Evolutionary conservation across 495 filamentous ascomycete species (phyloP).

Genomic region (Hypoxylon lienhwacheense): DNA sequence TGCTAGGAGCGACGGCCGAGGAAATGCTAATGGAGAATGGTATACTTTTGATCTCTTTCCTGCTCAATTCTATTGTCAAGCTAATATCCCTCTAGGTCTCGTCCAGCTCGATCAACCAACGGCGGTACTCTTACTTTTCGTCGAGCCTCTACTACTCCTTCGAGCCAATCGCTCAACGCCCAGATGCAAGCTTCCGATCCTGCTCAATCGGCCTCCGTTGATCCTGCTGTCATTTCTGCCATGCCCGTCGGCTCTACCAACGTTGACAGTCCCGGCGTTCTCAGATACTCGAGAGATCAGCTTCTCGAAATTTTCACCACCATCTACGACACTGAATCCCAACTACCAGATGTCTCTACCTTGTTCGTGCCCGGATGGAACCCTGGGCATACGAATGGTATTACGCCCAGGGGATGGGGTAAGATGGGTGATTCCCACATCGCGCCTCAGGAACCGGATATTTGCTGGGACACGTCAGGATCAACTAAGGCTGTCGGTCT

Average conservation of each 20-base stretch:
- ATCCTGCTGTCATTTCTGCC: conserved; percentile 41
- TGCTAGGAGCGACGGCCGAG: conserved; percentile 57
- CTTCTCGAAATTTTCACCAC: conserved; percentile 73
- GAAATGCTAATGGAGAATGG: conserved; percentile 41
- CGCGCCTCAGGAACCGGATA: conserved; percentile 65
- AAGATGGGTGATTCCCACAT: conserved; percentile 70
- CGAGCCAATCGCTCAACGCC: conserved; percentile 61
- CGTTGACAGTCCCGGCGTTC: conserved; percentile 45
- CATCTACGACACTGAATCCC: conserved; percentile 55
- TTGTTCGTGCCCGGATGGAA: conserved; percentile 78
- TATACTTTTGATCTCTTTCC: conserved; percentile 16
- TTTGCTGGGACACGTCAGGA: conserved; percentile 88
- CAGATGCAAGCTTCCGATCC: conserved; percentile 56
- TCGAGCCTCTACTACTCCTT: conserved; percentile 66
- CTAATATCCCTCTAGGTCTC: conserved; percentile 38
- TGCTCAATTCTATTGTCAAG: conserved; percentile 31
- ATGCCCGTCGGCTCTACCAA: conserved; percentile 43
- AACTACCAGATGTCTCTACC: conserved; percentile 62
- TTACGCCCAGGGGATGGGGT: conserved; percentile 70
- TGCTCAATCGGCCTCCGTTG: conserved; percentile 42
- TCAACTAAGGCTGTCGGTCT: conserved; percentile 71
- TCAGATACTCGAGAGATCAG: conserved; percentile 78
- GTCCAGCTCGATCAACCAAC: conserved; percentile 65
- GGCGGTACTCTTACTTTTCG: conserved; percentile 82
- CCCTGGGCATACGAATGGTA: conserved; percentile 65